A percentile compares a stretch with the other conserved stretches of the same genome.
Conservation (phyloP, 768 basidiomycete species). For the Boletellus ananas region DNA sequence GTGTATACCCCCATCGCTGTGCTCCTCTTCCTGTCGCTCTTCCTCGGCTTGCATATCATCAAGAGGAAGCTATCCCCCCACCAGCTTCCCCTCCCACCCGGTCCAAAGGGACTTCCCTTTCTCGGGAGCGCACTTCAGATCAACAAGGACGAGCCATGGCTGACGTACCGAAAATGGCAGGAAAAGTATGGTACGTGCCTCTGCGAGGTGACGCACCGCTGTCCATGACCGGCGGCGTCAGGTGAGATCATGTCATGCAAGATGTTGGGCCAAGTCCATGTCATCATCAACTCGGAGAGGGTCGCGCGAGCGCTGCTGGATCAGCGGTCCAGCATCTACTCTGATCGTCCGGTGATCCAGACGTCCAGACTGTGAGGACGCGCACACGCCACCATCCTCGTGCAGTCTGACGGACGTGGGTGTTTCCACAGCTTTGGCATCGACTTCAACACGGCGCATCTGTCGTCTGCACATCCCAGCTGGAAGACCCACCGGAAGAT, state of each 20-base stretch:
- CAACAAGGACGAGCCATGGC: slow-evolving; percentile 27
- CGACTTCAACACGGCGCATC: slow-evolving; percentile 21
- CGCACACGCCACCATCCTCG: not conserved
- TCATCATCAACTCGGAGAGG: slow-evolving; percentile 24
- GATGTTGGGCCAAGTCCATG: slow-evolving; percentile 17
- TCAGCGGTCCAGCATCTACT: slow-evolving; percentile 24
- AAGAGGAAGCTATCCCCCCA: slow-evolving; percentile 11
- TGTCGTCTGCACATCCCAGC: slow-evolving; percentile 1
- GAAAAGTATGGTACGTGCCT: slow-evolving; percentile 26
- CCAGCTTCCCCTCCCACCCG: slow-evolving; percentile 26
- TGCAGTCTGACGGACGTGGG: not conserved
- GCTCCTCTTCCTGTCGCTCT: slow-evolving; percentile 1
- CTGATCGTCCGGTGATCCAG: slow-evolving; percentile 15
- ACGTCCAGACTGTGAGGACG: slow-evolving; percentile 3
- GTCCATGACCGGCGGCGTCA: not conserved
- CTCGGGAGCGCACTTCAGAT: slow-evolving; percentile 26
- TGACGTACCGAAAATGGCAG: slow-evolving; percentile 32
- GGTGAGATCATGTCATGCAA: slow-evolving; percentile 22
- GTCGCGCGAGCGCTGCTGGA: slow-evolving; percentile 22
- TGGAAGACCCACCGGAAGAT: slow-evolving; percentile 19
- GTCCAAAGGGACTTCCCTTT: slow-evolving; percentile 27
- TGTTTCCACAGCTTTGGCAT: slow-evolving; percentile 18
- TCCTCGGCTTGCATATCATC: not conserved
- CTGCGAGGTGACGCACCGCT: not conserved
- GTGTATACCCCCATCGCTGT: not conserved